These are phyloP conservation scores for Ceratorhiza oryzae-sativae DNA, from an alignment of 1,284 basidiomycete genomes.

Conservation along the genomic window DNA sequence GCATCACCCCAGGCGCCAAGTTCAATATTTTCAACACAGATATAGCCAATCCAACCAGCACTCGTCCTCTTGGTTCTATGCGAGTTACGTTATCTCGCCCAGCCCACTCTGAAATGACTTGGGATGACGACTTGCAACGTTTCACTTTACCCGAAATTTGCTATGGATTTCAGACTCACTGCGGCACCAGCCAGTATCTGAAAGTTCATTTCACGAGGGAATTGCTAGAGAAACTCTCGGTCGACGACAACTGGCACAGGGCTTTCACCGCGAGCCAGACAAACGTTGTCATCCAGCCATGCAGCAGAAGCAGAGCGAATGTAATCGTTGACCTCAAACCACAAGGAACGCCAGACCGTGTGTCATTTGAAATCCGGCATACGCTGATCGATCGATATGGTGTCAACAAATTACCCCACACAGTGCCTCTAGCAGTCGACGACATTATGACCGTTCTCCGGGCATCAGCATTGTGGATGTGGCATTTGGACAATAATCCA, in stretches of 20 bases:
- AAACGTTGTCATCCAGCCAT: not conserved
- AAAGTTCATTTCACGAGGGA: not conserved
- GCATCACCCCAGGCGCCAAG: not conserved
- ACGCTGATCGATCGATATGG: not conserved
- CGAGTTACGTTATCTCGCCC: not conserved
- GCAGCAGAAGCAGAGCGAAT: not conserved
- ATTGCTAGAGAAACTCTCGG: not conserved
- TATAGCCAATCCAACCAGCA: not conserved
- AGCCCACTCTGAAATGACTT: not conserved
- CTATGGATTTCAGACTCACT: constrained; percentile 13
- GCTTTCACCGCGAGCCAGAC: constrained; percentile 1
- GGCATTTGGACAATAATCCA: constrained; percentile 10
- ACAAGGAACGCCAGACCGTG: not conserved
- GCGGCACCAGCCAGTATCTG: not conserved
- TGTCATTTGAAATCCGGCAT: not conserved
- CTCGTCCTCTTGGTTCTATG: not conserved
- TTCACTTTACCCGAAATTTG: constrained; percentile 3
- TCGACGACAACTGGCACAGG: constrained; percentile 6
- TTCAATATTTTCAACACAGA: constrained; percentile 2
- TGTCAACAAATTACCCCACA: not conserved
- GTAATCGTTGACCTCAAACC: constrained; percentile 3
- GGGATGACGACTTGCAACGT: not conserved
- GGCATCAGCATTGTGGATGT: constrained; percentile 2
- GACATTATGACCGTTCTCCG: not conserved
- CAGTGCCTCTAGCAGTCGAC: not conserved